phyloP scores from a whole-genome alignment of 208 protist species.

The Leishmania martiniquensis region DNA sequence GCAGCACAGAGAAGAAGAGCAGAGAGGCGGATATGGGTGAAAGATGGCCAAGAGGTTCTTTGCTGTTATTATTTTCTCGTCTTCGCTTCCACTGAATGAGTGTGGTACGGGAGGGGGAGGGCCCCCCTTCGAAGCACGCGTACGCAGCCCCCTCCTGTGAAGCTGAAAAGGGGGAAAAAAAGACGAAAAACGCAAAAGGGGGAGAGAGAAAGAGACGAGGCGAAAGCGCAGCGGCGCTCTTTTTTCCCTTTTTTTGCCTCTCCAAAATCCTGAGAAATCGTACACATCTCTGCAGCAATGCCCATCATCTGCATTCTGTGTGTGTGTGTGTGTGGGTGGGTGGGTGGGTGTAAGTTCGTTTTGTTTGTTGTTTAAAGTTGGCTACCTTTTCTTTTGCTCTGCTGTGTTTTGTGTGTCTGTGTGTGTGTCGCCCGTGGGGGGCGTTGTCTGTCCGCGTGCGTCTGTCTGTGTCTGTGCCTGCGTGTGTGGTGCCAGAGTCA shows the following conservation, averaged over 20 bases:
- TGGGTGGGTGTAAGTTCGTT: neutral
- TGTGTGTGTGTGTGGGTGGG: neutral
- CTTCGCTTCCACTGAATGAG: too few species aligned
- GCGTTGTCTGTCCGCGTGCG: too few species aligned
- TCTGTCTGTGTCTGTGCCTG: neutral
- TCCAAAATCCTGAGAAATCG: neutral
- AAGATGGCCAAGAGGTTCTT: too few species aligned
- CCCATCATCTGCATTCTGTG: neutral
- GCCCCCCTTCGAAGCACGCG: neutral
- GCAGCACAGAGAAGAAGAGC: too few species aligned
- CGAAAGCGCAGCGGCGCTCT: neutral
- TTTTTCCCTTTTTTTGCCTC: neutral
- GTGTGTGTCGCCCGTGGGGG: too few species aligned
- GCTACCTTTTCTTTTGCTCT: neutral
- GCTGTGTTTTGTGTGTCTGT: neutral
- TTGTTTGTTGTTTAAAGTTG: too few species aligned
- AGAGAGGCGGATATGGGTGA: too few species aligned
- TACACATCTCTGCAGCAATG: neutral
- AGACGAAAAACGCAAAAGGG: neutral
- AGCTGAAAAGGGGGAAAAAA: neutral
- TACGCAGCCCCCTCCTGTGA: neutral
- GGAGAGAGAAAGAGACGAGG: neutral
- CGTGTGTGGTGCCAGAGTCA: neutral
- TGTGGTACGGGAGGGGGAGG: neutral
- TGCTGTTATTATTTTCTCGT: too few species aligned